Evolutionary conservation across 164 flowering plant species (phyloP).

Genomic region (Liriodendron chinense): DNA sequence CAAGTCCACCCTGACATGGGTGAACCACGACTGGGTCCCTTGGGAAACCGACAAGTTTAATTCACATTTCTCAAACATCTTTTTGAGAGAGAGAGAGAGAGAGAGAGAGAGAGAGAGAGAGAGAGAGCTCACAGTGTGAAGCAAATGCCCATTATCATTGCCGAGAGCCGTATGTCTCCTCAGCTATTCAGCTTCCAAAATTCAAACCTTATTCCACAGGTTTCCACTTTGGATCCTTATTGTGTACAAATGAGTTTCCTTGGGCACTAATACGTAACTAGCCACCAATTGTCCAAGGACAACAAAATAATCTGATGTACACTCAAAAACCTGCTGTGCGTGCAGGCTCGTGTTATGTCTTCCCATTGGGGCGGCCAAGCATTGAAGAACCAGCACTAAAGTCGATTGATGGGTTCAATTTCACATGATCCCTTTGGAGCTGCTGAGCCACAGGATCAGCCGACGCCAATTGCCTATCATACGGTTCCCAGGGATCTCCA

Average conservation of each 20-base stretch:
- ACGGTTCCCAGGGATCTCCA: conserved; percentile 32
- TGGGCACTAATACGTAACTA: conserved; percentile 9
- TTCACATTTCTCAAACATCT: too few relatives aligned
- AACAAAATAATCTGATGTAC: conserved; percentile 8
- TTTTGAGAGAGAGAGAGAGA: too few relatives aligned
- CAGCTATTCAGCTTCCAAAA: conserved; percentile 18
- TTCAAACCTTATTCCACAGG: conserved; percentile 24
- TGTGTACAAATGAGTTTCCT: conserved; percentile 29
- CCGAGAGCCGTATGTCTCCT: conserved; percentile 2
- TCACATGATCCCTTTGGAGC: conserved; percentile 58
- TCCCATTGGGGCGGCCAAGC: conserved; percentile 34
- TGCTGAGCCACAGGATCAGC: conserved; percentile 79
- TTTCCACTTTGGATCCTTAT: conserved; percentile 25
- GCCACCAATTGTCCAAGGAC: conserved; percentile 1
- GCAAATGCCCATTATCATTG: background rate
- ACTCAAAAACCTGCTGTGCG: conserved; percentile 4
- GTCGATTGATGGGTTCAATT: conserved; percentile 49
- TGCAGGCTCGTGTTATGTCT: conserved; percentile 13
- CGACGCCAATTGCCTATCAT: conserved; percentile 63
- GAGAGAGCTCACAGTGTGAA: too few relatives aligned
- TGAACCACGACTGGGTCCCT: too few relatives aligned
- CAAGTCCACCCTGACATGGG: too few relatives aligned
- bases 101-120: too few relatives aligned
- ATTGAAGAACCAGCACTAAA: conserved; percentile 46
- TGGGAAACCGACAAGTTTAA: too few relatives aligned